Base-by-base conservation (phyloP, 805 yeast genomes). In the Ogataea methylovora region DNA sequence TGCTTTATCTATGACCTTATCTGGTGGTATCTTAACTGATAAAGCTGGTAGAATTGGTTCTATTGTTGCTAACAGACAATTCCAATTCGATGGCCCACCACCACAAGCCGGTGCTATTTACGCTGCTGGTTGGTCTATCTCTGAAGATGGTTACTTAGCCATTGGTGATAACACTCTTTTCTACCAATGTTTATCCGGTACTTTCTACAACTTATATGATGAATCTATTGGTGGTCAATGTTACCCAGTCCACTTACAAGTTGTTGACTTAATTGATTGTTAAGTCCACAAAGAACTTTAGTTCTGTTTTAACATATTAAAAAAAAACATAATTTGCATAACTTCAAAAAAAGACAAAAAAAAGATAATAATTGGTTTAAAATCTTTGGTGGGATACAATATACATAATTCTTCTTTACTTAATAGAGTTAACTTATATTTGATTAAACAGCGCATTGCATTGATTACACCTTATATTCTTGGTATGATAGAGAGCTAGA, bases 1-100 rank as follows among this genome's bases (percentile, higher is more conserved):
- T 48, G 52, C 72, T 35, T 64, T 73, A 44, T 49, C 71, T 13
- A 58, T 73, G 58, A 52, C 60, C 27, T 63, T 73, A 52, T 46
- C 54, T 22, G 55, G 46, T 30, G 59, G 69, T 42, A 47, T 66
- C 34, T 62, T 73, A 46, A 65, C 49, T 14, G 79, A 72, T 46
- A 45, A 67, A 16, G 43, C 55, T 39, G 70, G 70, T 33, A 69
- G 79, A 66, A 59, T 72, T 38, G 79, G 79, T 47, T 67, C 77
- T 30, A 71, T 72, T 55, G 79, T 72, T 43, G 71, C 77, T 38
- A 71, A 71, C 72, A 63, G 73, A 61, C 80, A 73, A 59, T 73
- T 73, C 72, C 80, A 73, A 59, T 73, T 73, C 49, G 80, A 73
- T 50, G 79, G 79, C 48, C 79, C 79, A 33, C 73, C 76, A 57